Evolutionary conservation across 2,329 filamentous ascomycete genomes (phyloP).

Genomic region (Beauveria bassiana): DNA sequence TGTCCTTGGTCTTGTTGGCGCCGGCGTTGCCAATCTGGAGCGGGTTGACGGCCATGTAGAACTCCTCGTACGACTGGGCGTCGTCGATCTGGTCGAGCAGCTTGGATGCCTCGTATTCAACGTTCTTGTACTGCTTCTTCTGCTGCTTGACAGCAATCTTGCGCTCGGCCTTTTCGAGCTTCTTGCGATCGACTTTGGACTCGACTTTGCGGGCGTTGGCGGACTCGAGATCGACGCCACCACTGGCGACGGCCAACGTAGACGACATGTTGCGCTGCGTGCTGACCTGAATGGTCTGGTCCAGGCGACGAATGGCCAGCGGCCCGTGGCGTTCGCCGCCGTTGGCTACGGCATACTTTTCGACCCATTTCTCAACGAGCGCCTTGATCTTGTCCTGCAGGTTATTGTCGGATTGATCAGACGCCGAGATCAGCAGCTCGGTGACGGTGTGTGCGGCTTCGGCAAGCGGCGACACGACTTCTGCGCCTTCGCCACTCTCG

Average conservation of each 20-base stretch:
- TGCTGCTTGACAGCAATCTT: constrained; percentile 98
- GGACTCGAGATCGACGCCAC: constrained; percentile 84
- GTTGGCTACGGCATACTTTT: constrained; percentile 67
- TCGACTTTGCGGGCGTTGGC: constrained; percentile 91
- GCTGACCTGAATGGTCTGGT: constrained; percentile 91
- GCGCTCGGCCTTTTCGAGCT: constrained; percentile 95
- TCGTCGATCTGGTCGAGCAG: constrained; percentile 76
- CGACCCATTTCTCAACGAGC: constrained; percentile 84
- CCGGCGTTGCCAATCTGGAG: constrained; percentile 70
- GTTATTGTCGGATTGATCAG: constrained; percentile 63
- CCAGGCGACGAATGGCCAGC: constrained; percentile 73
- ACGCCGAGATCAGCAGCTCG: constrained; percentile 88
- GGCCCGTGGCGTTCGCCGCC: constrained; percentile 65
- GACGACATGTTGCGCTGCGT: constrained; percentile 94
- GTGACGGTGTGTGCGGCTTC: constrained; percentile 81
- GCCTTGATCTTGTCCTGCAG: constrained; percentile 72
- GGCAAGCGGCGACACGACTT: constrained; percentile 59
- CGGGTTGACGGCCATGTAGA: constrained; percentile 99
- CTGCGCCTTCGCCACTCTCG: constrained; percentile 50
- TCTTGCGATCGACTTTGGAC: constrained; percentile 96
- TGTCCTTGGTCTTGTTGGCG: constrained; percentile 90
- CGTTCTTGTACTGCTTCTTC: constrained; percentile 96
- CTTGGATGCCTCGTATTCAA: constrained; percentile 92
- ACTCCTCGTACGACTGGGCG: constrained; percentile 93
- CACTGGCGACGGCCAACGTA: constrained; percentile 78